Conservation (phyloP, 257 asterid genomes). For the Galeopsis tetrahit region DNA sequence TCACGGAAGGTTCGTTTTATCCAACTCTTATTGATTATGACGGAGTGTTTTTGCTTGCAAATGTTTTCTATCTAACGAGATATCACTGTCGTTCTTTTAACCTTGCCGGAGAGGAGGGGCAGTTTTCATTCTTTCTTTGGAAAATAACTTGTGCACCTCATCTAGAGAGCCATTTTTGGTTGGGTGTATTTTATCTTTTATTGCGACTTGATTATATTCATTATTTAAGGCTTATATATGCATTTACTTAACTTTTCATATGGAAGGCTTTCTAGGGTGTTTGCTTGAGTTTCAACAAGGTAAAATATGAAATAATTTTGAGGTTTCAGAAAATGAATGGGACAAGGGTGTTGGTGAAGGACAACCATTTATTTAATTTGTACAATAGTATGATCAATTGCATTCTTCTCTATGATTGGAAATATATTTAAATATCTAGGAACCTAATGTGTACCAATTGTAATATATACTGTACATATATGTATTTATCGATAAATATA, state of each 20-base stretch:
- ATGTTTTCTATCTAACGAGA: slow-evolving; percentile 29
- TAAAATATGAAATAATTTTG: neutral
- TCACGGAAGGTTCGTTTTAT: slow-evolving; percentile 31
- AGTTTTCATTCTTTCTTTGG: slow-evolving; percentile 8
- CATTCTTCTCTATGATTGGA: slow-evolving; percentile 16
- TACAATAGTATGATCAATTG: neutral
- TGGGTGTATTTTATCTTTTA: slow-evolving; percentile 1
- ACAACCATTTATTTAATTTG: slow-evolving; percentile 11
- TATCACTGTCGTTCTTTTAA: slow-evolving; percentile 34
- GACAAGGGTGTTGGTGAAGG: slow-evolving; percentile 21
- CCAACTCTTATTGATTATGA: slow-evolving; percentile 30
- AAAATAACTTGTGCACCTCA: slow-evolving; percentile 21
- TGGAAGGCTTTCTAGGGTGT: neutral
- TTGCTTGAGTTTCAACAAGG: neutral
- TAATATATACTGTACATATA: neutral
- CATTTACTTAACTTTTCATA: neutral
- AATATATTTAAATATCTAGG: neutral
- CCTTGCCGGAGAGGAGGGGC: slow-evolving; percentile 17
- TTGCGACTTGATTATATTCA: neutral
- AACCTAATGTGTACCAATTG: neutral
- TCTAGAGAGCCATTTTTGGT: slow-evolving; percentile 8
- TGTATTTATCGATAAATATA: neutral
- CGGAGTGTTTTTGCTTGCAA: slow-evolving; percentile 32
- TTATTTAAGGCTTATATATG: neutral
- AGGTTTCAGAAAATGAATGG: neutral